These are phyloP conservation scores for Aspergillus aculeatinus DNA, from an alignment of 2,329 filamentous ascomycete genomes.

Conservation along the genomic window DNA sequence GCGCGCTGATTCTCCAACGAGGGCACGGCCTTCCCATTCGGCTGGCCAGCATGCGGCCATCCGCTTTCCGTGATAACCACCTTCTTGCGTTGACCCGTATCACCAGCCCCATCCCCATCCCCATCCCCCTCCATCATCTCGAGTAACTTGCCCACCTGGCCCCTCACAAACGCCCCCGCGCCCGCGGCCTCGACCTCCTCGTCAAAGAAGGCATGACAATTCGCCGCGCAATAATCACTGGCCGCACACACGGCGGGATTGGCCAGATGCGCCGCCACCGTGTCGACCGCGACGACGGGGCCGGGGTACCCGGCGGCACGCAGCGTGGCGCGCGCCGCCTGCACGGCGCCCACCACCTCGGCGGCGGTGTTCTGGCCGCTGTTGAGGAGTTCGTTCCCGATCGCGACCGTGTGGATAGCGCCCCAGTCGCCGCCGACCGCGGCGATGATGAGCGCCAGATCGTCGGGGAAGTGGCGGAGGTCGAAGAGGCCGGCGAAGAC, in stretches of 20 bases:
- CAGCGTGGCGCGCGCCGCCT: constrained; percentile 58
- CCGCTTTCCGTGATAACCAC: constrained; percentile 79
- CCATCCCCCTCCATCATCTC: too few relatives aligned
- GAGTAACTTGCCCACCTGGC: constrained; percentile 43
- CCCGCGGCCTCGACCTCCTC: constrained; percentile 56
- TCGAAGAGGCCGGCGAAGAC: constrained; percentile 75
- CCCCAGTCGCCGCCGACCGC: constrained; percentile 60
- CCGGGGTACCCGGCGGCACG: constrained; percentile 66
- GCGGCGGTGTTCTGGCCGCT: constrained; percentile 54
- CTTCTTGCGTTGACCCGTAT: constrained; percentile 46
- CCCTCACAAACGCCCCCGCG: constrained; percentile 66
- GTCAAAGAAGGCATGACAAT: constrained; percentile 84
- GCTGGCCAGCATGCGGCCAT: constrained; percentile 70
- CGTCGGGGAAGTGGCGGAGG: constrained; percentile 54
- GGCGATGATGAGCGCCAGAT: constrained; percentile 61
- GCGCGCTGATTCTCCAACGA: constrained; percentile 63
- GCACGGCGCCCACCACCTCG: constrained; percentile 59
- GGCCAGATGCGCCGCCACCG: constrained; percentile 64
- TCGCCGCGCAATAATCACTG: constrained; percentile 77
- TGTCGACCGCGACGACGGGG: constrained; percentile 77
- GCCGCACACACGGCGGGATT: constrained; percentile 69
- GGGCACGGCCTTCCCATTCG: constrained; percentile 69
- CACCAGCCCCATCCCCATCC: too few relatives aligned
- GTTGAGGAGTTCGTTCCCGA: constrained; percentile 82
- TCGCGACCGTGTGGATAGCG: constrained; percentile 66